These are phyloP conservation scores for Amanita pseudoporphyria DNA, from an alignment of 768 basidiomycete species.

Conservation along the genomic window DNA sequence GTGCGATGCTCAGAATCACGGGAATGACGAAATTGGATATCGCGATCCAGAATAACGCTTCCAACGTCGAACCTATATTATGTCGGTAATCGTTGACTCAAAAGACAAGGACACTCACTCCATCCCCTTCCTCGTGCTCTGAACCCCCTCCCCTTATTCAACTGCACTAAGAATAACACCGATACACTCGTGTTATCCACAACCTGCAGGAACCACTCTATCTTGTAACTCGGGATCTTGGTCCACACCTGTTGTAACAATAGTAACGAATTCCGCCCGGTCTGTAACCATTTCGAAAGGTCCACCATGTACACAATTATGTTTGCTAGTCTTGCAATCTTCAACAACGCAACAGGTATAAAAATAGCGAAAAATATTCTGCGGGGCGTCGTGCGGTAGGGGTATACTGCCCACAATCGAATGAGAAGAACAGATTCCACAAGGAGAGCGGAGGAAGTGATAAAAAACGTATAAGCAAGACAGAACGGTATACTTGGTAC, in stretches of 20 bases:
- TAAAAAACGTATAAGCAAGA: constrained; percentile 7
- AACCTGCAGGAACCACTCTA: constrained; percentile 15
- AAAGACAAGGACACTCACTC: background rate
- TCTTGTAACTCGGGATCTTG: constrained; percentile 8
- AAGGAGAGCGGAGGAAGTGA: constrained; percentile 11
- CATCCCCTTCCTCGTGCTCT: background rate
- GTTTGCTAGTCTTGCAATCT: constrained; percentile 13
- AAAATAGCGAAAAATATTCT: constrained; percentile 10
- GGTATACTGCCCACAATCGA: constrained; percentile 15
- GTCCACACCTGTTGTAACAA: background rate
- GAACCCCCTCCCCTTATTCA: constrained; percentile 8
- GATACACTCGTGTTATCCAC: constrained; percentile 13
- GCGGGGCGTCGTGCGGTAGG: constrained; percentile 8
- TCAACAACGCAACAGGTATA: constrained; percentile 10
- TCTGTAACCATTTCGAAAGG: background rate
- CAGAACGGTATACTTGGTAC: background rate
- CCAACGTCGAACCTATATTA: constrained; percentile 8
- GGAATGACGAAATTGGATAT: constrained; percentile 21
- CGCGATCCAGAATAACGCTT: constrained; percentile 18
- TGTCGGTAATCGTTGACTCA: background rate
- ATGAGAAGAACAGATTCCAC: constrained; percentile 19
- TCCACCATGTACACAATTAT: constrained; percentile 9
- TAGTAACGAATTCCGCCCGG: background rate
- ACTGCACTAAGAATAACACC: constrained; percentile 13
- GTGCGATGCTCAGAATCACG: constrained; percentile 15